Base-by-base conservation (phyloP, 495 filamentous ascomycete genomes). In the Penicillium cinerascens region DNA sequence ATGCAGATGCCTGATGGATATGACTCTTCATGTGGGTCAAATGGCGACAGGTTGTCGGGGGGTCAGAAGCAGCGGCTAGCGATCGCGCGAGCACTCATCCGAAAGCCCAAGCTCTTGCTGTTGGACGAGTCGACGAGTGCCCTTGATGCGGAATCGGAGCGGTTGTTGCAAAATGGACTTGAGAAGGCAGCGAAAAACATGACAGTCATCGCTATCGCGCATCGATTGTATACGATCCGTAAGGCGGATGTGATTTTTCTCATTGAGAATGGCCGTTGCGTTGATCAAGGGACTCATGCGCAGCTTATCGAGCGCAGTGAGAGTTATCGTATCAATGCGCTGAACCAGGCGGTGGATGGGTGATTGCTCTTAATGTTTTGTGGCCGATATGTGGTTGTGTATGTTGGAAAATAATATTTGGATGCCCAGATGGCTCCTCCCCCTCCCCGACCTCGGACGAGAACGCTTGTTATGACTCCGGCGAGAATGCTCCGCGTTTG, bases 91-190 rank as follows among this genome's bases (percentile, higher is more conserved):
- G 87, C 88, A 0, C 68, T 91, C 22, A 77, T 93, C 3, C 78
- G 87, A 10, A 78, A 85, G 35, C 87, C 89, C 1, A 66, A 72
- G 20, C 70, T 92, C 21, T 64, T 92, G 49, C 64, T 93, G 11
- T 70, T 92, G 1, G 88, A 92, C 57, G 88, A 92, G 68, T 83
- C 88, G 3, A 92, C 88, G 2, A 81, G 75, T 18, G 80, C 81
- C 20, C 72, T 91, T n/a, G 88, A 92, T 54, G 81, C 83, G 3
- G 78, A 87, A 66, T 81, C 78, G 13, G 88, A 92, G 71, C 76
- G 76, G 51, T 60, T 85, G 23, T 76, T 92, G 6, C 86, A 90
- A 66, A 74, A 75, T 18, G 85, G 84, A 2, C 76, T 91, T 43
- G 82, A 85, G 49, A 62, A 74, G 16, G 80, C 82, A 5, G 66